Base-by-base conservation (phyloP, 495 filamentous ascomycete species). In the Xanthoparmelia taractica region DNA sequence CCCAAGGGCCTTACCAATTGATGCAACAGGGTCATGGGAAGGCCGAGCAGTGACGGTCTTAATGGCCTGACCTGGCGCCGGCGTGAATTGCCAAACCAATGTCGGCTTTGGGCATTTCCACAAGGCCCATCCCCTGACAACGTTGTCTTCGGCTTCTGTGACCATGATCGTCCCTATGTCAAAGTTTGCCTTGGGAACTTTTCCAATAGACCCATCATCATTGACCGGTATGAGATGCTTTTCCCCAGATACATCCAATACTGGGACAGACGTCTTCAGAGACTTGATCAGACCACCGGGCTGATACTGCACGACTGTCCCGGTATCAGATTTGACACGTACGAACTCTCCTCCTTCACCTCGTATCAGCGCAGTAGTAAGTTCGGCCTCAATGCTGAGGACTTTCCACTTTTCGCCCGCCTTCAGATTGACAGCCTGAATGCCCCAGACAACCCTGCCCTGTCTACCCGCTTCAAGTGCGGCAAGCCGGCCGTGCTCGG, bases 1-100 rank as follows among this genome's bases (percentile, higher is more conserved):
- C 58, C 91, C 92, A 38, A 97, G 83, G 25, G 96, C 94, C 63
- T 90, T 88, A 54, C 95, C 94, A 62, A 99, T 96, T 0, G 94
- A 97, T 13, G 95, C 93, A 50, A 96, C 86, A 5, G 90, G 90
- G 65, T 97, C 93, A 67, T 94, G 87, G 10, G 79, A 67, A 18
- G 91, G 86, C 37, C 89, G 81, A 33, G 85, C 74, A 18, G 83
- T 85, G 36, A 92, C 79, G 40, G 78, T 75, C 45, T 85, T 75
- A 58, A 96, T 84, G 63, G 77, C 79, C 74, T 96, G 84, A 55
- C 84, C 84, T 0, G 77, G 62, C 3, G 82, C 80, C 43, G 90
- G 85, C 11, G 80, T 72, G 74, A 97, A 97, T 34, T 77, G 80
- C 94, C 95, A 99, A 0, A 80, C 75, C 23, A 82, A 77, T 0